These are phyloP conservation scores for Vaccinium darrowii DNA, from an alignment of 148 eudicot species.

Conservation along the genomic window DNA sequence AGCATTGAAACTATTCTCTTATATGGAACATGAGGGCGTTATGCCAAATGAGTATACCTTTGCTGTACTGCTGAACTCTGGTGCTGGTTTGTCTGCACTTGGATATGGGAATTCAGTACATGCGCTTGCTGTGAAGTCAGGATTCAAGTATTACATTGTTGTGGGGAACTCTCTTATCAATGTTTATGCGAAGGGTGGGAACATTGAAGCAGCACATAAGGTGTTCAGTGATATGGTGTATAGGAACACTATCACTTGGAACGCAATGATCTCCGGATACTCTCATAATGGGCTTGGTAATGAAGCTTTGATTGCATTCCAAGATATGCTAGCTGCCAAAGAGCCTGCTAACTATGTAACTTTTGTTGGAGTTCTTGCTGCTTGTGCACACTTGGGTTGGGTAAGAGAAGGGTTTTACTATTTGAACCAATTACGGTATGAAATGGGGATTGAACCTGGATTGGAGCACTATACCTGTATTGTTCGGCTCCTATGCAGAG, in stretches of 20 bases:
- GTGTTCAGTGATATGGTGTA: conserved; percentile 28
- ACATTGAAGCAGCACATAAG: conserved; percentile 32
- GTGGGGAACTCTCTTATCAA: conserved; percentile 46
- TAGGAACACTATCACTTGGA: conserved; percentile 40
- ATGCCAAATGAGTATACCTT: conserved; percentile 46
- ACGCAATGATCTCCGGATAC: conserved; percentile 41
- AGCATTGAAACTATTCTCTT: conserved; percentile 33
- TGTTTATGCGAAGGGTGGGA: conserved; percentile 39
- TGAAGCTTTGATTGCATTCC: conserved; percentile 37
- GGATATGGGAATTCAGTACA: conserved; percentile 45
- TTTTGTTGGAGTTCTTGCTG: conserved; percentile 50
- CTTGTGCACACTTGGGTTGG: conserved; percentile 46
- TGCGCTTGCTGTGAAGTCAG: conserved; percentile 34
- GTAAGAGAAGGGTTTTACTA: conserved; percentile 44
- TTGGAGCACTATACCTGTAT: conserved; percentile 57
- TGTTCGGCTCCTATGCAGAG: conserved; percentile 42
- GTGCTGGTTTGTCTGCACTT: conserved; percentile 42
- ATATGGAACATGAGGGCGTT: conserved; percentile 35
- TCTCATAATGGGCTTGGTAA: conserved; percentile 50
- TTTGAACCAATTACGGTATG: conserved; percentile 34
- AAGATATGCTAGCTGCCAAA: conserved; percentile 37
- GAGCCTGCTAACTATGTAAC: conserved; percentile 38
- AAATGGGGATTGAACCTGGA: conserved; percentile 39
- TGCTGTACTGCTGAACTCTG: conserved; percentile 41
- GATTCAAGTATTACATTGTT: conserved; percentile 27